Conservation (phyloP, 2,329 filamentous ascomycete species). For the Fusarium clavum region DNA sequence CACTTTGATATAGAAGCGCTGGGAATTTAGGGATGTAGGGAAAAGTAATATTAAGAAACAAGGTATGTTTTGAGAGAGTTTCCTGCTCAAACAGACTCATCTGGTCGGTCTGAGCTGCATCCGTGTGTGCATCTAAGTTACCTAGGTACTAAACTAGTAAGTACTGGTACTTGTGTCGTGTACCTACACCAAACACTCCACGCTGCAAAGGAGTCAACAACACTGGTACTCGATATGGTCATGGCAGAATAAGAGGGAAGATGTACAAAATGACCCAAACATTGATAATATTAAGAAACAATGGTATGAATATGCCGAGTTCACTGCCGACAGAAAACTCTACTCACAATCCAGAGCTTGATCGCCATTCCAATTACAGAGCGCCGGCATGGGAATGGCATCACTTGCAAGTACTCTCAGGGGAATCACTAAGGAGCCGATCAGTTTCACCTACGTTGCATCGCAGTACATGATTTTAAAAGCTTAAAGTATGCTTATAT, state of each 20-base stretch:
- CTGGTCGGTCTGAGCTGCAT: constrained; percentile 4
- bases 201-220: not conserved
- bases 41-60: not conserved
- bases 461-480: not conserved
- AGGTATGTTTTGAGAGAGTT: constrained; percentile 12
- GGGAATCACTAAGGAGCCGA: not conserved
- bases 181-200: constrained; percentile 14
- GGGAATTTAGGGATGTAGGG: not conserved
- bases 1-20: not conserved
- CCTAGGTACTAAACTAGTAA: not conserved
- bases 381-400: not conserved
- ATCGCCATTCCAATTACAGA: not conserved
- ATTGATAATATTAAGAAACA: no score
- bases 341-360: not conserved
- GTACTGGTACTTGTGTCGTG: constrained; percentile 31
- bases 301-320: not conserved
- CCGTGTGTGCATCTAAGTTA: not conserved
- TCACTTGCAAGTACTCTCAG: not conserved
- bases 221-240: no score
- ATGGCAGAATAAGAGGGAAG: not conserved
- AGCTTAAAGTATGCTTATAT: constrained; percentile 1
- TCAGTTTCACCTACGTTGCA: not conserved
- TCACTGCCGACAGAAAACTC: not conserved
- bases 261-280: no score
- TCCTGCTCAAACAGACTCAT: constrained; percentile 39